phyloP scores from a whole-genome alignment of 441 rosid species.

The Cnidoscolus chayamansa region DNA sequence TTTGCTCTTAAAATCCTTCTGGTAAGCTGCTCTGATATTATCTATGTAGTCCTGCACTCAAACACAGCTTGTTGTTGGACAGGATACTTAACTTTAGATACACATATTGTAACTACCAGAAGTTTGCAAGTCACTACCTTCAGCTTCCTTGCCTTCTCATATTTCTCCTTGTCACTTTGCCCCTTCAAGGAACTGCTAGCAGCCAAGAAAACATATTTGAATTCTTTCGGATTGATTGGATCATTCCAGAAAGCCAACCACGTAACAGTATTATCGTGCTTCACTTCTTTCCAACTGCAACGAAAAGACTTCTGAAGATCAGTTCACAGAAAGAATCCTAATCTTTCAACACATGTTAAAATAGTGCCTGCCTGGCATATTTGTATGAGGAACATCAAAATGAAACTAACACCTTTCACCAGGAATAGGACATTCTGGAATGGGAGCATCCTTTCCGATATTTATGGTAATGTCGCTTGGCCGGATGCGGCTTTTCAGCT shows the following conservation, averaged over 20 bases:
- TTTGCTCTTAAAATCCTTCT: constrained; percentile 68
- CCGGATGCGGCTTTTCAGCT: constrained; percentile 82
- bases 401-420: constrained; percentile 72
- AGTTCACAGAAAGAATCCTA: constrained; percentile 14
- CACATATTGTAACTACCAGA: constrained; percentile 19
- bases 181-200: constrained; percentile 99
- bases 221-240: constrained; percentile 93
- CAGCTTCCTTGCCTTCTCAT: constrained; percentile 96
- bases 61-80: constrained; percentile 20
- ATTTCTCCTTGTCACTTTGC: constrained; percentile 96
- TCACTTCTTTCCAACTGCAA: constrained; percentile 95
- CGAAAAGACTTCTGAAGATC: constrained; percentile 27
- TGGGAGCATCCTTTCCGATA: constrained; percentile 77
- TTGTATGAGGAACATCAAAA: constrained; percentile 1
- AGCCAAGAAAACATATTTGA: constrained; percentile 96
- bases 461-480: constrained; percentile 94
- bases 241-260: constrained; percentile 99
- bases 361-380: constrained; percentile 4
- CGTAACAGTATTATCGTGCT: constrained; percentile 94
- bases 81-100: constrained; percentile 1
- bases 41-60: constrained; percentile 63
- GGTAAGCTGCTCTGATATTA: constrained; percentile 82
- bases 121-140: constrained; percentile 47
- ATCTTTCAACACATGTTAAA: constrained; percentile 4
- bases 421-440: constrained; percentile 93